Evolutionary conservation across 148 eudicot genomes (phyloP).

Genomic region (Amaranthus palmeri): DNA sequence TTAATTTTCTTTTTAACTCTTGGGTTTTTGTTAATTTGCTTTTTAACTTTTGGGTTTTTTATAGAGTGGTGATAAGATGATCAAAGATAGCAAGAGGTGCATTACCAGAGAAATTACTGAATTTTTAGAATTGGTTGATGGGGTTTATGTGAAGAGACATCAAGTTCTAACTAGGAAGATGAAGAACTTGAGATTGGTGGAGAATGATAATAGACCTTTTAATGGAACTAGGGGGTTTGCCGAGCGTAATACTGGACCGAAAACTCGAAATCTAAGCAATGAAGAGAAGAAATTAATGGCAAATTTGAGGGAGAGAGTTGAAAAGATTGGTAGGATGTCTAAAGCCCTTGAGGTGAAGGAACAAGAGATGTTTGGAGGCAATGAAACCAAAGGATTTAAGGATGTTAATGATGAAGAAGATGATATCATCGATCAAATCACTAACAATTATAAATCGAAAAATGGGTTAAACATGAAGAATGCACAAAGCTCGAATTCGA

Average conservation of each 20-base stretch:
- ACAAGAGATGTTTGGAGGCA: constrained; percentile 25
- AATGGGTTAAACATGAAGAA: constrained; percentile 27
- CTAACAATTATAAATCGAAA: constrained; percentile 17
- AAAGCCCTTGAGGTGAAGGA: constrained; percentile 39
- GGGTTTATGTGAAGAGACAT: constrained; percentile 37
- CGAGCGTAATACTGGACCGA: constrained; percentile 21
- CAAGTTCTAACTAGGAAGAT: constrained; percentile 30
- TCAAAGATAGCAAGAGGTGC: constrained; percentile 68
- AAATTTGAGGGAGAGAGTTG: constrained; percentile 41
- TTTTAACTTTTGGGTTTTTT: background rate
- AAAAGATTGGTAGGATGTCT: constrained; percentile 38
- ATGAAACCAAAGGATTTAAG: constrained; percentile 24
- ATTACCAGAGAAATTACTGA: constrained; percentile 52
- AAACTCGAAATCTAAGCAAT: constrained; percentile 15
- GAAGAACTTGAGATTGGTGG: constrained; percentile 37
- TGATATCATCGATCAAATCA: constrained; percentile 19
- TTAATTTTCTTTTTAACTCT: background rate
- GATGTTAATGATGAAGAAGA: constrained; percentile 30
- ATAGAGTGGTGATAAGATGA: constrained; percentile 80
- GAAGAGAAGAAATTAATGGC: constrained; percentile 34
- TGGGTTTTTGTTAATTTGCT: background rate
- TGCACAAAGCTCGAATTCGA: constrained; percentile 26
- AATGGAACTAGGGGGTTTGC: constrained; percentile 12
- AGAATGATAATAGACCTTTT: constrained; percentile 31
- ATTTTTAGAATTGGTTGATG: constrained; percentile 56